Base-by-base conservation (phyloP, 225 moss, liverwort and hornwort species). In the Physcomitrium patens region DNA sequence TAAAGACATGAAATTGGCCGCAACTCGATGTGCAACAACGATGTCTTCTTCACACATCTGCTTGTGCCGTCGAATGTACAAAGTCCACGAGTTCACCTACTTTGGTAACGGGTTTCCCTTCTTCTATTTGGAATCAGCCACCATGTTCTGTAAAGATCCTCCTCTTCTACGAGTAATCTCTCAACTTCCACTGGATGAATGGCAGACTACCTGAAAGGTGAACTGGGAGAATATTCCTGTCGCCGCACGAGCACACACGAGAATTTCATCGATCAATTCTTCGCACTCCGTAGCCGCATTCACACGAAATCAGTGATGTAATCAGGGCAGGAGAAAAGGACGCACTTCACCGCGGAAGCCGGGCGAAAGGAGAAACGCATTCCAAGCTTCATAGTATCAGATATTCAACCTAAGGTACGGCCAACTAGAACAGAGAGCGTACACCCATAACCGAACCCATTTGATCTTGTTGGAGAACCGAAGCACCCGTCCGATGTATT, bases 1-100 rank as follows among this genome's bases (percentile, higher is more conserved):
- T 65, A 63, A 24, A 58, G 43, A 50, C 75, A 76, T 74, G 47
- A 56, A 37, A 73, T 1, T 18, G 14, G 54, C 24, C 62, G 42
- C 54, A 60, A 15, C 64, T 7, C 7, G 4, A 26, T 52, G 18
- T 22, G 7, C 18, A 44, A 43, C 16, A 52, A 26, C 8, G 7
- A n/a, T 49, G 37, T 10, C 58, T 22, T 22, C 58, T 58, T 12
- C 1, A 4, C 14, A 8, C 22, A 22, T 9, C 12, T 16, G 10
- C 22, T 15, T 15, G 3, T 49, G 12, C 49, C 3, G 49, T 70
- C 16, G 31, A 37, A 37, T 37, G 31, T 37, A 37, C 5, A 7
- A 4, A 37, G 31, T 4, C 31, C 31, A 37, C 31, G 31, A 37
- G 31, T 37, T 37, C 2, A 37, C 7, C 31, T 7, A 37, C 31